Base-by-base conservation (phyloP, 345 rosid species). In the Eucalyptus marginata region DNA sequence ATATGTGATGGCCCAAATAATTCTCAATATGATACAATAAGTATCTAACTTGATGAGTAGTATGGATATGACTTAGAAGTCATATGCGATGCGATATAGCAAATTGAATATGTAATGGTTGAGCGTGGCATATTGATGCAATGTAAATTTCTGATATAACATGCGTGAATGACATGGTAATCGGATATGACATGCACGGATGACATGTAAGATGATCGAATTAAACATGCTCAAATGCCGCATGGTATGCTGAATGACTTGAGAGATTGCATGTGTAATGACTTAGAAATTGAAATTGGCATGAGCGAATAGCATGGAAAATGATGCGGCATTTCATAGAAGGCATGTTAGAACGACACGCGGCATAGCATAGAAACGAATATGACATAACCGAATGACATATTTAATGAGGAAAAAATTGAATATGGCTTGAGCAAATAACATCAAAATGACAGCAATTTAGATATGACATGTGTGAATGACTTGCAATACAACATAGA, bases 21-120 rank as follows among this genome's bases (percentile, higher is more conserved):
- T 71, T 33, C 13, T 52, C 2, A 7, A 7, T 33, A 18, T 10
- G 14, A 2, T 36, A 10, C 0, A 0, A 20, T 36, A 33, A 43
- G 40, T 33, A 36, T 36, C 14, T 1, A 36, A 71, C 46, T 11
- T 6, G 14, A 36, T 20, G 7, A 71, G 46, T 40, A 10, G 27
- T 20, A 4, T 40, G 5, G 4, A 71, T 6, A 18, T 36, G 81
- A 36, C 12, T 71, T 36, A 71, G 46, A 3, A 71, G 8, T 10
- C 46, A 17, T 22, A 36, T 18, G 4, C 4, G 1, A 9, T 18
- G 81, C 44, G 2, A 71, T 6, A 18, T 9, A 36, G 25, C 4
- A 17, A 17, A 36, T 71, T 6, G 80, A 68, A 16, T 17, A 33
- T 17, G 25, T 68, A 33, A 31, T 68, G 80, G 25, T 68, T 33